Evolutionary conservation across 106 monocot species (phyloP).

Genomic region (Cymbidium sinense): DNA sequence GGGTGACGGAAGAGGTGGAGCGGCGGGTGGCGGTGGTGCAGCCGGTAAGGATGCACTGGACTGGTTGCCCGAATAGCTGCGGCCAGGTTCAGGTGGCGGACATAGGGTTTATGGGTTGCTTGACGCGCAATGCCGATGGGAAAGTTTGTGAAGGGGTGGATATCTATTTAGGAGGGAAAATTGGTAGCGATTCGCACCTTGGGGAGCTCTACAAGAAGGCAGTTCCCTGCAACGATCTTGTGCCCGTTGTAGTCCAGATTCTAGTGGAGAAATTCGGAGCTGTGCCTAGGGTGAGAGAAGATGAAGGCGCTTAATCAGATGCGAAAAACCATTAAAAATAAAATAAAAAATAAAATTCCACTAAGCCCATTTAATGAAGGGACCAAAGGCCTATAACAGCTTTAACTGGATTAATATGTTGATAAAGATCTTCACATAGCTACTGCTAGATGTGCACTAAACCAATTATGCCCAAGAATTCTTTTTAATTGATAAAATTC

Average conservation of each 20-base stretch:
- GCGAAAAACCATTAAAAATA: too few relatives aligned
- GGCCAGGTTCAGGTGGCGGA: conserved; percentile 96
- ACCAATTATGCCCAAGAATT: too few relatives aligned
- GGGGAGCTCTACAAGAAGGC: conserved; percentile 75
- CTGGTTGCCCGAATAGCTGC: conserved; percentile 89
- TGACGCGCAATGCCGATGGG: conserved; percentile 56
- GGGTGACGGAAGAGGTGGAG: conserved; percentile 64
- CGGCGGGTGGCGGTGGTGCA: conserved; percentile 36
- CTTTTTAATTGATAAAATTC: too few relatives aligned
- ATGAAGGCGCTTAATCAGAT: too few relatives aligned
- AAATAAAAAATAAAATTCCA: too few relatives aligned
- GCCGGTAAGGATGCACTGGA: conserved; percentile 96
- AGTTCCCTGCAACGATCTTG: conserved; percentile 75
- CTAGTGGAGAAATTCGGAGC: conserved; percentile 76
- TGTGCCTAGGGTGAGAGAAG: conserved; percentile 60
- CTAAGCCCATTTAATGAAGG: too few relatives aligned
- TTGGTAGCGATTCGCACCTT: conserved; percentile 73
- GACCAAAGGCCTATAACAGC: too few relatives aligned
- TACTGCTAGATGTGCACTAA: too few relatives aligned
- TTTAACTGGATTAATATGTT: too few relatives aligned
- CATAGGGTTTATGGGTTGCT: conserved; percentile 95
- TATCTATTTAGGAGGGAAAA: conserved; percentile 66
- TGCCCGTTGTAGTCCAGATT: conserved; percentile 52
- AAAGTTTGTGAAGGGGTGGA: conserved; percentile 74
- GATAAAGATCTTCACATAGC: too few relatives aligned